phyloP scores from a whole-genome alignment of 179 eudicot species.

The Silene noctiflora region DNA sequence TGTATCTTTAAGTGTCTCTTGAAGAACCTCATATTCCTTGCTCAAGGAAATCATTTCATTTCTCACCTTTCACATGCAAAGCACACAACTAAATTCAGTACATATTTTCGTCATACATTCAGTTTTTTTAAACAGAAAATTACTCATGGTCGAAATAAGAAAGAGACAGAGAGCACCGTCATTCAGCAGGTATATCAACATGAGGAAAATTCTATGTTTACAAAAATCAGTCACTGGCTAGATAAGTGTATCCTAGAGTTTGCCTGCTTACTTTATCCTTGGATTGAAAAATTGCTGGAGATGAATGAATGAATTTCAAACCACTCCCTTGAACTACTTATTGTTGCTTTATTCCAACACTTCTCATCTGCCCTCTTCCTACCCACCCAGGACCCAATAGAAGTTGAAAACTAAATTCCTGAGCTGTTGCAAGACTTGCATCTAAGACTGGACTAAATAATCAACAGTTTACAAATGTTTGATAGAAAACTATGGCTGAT shows the following conservation, averaged over 20 bases:
- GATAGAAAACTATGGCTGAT: neutral
- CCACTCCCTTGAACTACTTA: neutral
- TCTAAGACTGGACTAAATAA: neutral
- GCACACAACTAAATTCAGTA: constrained; percentile 16
- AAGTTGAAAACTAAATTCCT: constrained; percentile 4
- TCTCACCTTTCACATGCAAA: constrained; percentile 39
- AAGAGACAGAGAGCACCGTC: neutral
- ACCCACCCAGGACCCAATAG: neutral
- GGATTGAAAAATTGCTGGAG: neutral
- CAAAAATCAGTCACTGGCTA: neutral
- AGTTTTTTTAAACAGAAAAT: neutral
- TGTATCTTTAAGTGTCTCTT: constrained; percentile 39
- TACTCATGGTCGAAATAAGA: neutral
- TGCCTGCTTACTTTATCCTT: neutral
- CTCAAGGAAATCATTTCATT: constrained; percentile 44
- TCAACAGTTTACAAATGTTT: constrained; percentile 4
- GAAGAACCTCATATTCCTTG: constrained; percentile 49
- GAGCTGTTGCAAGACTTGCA: neutral
- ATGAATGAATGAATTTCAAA: neutral
- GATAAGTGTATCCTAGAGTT: neutral
- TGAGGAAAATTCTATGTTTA: constrained; percentile 9
- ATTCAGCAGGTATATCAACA: constrained; percentile 7
- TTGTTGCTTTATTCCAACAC: neutral
- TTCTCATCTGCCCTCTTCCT: neutral
- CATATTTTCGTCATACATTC: neutral